phyloP scores from a whole-genome alignment of 2,329 filamentous ascomycete species.

The Ophiobolus disseminans region DNA sequence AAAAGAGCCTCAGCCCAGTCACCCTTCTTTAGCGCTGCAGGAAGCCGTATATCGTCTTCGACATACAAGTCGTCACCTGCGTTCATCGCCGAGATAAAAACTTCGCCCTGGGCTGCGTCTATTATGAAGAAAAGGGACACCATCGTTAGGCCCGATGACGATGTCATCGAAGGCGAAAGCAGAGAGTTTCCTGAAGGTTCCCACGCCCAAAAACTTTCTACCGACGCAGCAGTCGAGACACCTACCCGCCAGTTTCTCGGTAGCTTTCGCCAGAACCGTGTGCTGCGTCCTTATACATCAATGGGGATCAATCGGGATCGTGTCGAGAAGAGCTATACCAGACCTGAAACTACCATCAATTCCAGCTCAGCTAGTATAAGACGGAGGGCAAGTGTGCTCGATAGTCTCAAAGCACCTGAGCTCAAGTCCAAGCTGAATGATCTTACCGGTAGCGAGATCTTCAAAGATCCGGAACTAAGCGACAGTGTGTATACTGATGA shows the following conservation, averaged over 20 bases:
- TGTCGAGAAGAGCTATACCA: conserved; percentile 21
- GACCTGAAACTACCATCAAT: conserved; percentile 23
- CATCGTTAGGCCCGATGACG: conserved; percentile 25
- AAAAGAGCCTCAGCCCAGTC: conserved; percentile 49
- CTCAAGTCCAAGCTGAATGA: conserved; percentile 35
- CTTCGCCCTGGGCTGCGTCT: conserved; percentile 10
- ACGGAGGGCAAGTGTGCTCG: conserved; percentile 23
- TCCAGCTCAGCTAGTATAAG: conserved; percentile 5
- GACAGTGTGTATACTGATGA: conserved; percentile 41
- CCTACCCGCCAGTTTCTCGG: conserved; percentile 21
- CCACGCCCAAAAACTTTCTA: conserved; percentile 18
- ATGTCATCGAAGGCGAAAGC: conserved; percentile 19
- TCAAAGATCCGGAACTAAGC: conserved; percentile 39
- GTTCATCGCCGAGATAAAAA: conserved; percentile 20
- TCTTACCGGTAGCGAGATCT: conserved; percentile 34
- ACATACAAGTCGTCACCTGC: conserved; percentile 35
- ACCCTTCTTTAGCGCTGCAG: conserved; percentile 49
- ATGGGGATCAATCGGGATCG: conserved; percentile 17
- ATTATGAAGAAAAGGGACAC: conserved; percentile 18
- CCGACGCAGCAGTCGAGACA: conserved; percentile 14
- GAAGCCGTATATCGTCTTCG: conserved; percentile 39
- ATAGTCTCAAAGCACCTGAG: conserved; percentile 28
- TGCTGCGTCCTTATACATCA: conserved; percentile 19
- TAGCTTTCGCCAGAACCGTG: conserved; percentile 33
- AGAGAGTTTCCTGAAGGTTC: conserved; percentile 20